Percentiles rank a stretch among this genome's conserved stretches.
Conservation (phyloP, 2,329 filamentous ascomycete species). For the Aspergillus texensis region DNA sequence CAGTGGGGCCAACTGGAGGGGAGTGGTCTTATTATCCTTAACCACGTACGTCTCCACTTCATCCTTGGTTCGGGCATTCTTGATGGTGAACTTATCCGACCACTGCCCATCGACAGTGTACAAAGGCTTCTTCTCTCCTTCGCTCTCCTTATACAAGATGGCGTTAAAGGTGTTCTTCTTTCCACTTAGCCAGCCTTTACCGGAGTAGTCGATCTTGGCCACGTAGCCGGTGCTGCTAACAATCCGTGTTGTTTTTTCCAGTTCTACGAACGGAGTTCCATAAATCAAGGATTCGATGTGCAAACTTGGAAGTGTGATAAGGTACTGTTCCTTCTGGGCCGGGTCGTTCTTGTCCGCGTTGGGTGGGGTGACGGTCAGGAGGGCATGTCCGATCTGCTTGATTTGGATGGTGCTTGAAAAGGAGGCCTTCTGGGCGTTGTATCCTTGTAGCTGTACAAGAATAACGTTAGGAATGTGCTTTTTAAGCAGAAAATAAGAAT, state of each 20-base stretch:
- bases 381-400: slow-evolving; percentile 89
- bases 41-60: slow-evolving; percentile 65
- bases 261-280: slow-evolving; percentile 78
- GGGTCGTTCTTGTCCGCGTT: slow-evolving; percentile 54
- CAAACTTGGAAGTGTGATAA: slow-evolving; percentile 87
- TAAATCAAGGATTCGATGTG: slow-evolving; percentile 91
- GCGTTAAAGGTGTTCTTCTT: slow-evolving; percentile 93
- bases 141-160: slow-evolving; percentile 67
- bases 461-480: slow-evolving; percentile 2
- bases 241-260: slow-evolving; percentile 84
- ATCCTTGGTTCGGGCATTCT: slow-evolving; percentile 61
- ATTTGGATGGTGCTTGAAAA: slow-evolving; percentile 93
- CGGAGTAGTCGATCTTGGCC: slow-evolving; percentile 87
- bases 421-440: slow-evolving; percentile 94
- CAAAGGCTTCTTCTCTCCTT: slow-evolving; percentile 69
- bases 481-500: background rate
- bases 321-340: slow-evolving; percentile 65
- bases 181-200: slow-evolving; percentile 91
- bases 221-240: slow-evolving; percentile 84
- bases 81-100: slow-evolving; percentile 80
- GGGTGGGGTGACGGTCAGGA: slow-evolving; percentile 66
- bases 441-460: slow-evolving; percentile 63
- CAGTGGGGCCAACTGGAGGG: slow-evolving; percentile 70
- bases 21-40: slow-evolving; percentile 60
- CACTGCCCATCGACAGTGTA: slow-evolving; percentile 87